Base-by-base conservation (phyloP, 2,329 filamentous ascomycete genomes). In the Penicillium sp. region DNA sequence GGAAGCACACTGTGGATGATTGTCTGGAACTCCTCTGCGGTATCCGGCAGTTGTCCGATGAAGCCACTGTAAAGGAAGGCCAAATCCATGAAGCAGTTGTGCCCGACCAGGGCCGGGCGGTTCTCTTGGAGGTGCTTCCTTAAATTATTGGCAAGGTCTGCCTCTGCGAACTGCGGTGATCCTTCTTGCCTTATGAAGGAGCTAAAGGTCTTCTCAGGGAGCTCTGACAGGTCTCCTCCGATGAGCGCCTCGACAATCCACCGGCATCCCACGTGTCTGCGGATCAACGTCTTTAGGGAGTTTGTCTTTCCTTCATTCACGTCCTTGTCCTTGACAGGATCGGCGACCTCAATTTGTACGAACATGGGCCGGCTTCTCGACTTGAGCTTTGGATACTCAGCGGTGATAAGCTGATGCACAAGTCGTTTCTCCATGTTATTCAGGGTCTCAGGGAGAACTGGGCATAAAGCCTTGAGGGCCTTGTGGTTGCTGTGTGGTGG, bases 341-440 rank as follows among this genome's bases (percentile, higher is more conserved):
- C 69, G 31, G 70, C 73, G 5, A 68, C 60, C 13, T 75, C 67
- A 35, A 81, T 71, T 52, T 77, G 75, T 5, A 80, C 65, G 57
- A 77, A 80, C 14, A 68, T 64, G 9, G 66, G 57, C 53, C 70
- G 72, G 13, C 72, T 68, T 13, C 75, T 66, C 3, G 77, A 74
- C 31, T 73, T 73, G 45, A 80, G 61, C 22, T 59, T 63, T 1
- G 77, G 75, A 54, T 75, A 90, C 61, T 89, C 86, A 14, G 80
- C 80, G 13, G 84, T 79, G n/a, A 90, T 79, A 13, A 89, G 75
- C 63, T 89, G 86, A 66, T 90, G 84, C 1, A 90, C 80, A 6
- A 90, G 76, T 33, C 85, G 79, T 68, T 86, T 85, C 67, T 90
- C 86, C 63, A 84, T 89, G 0, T 80, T 78, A 58, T 80, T 85